Percentiles rank a stretch among this genome's conserved stretches.
Conservation (phyloP, 495 filamentous ascomycete genomes). For the Lophium mytilinum region DNA sequence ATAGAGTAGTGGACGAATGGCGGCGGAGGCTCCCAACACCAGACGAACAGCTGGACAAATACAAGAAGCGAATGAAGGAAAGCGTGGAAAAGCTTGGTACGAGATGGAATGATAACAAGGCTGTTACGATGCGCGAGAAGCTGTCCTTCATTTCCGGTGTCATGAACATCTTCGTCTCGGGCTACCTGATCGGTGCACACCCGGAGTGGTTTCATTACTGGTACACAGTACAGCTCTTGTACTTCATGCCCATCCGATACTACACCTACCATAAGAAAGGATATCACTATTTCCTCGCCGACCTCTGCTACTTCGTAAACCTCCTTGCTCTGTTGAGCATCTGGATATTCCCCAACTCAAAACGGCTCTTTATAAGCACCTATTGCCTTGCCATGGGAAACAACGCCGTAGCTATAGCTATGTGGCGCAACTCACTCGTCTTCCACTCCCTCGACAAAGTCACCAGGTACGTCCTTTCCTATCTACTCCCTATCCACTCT, state of each 20-base stretch:
- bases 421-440: conserved; percentile 98
- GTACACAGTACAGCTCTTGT: conserved; percentile 63
- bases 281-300: conserved; percentile 95
- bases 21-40: conserved; percentile 70
- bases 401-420: conserved; percentile 94
- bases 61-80: conserved; percentile 73
- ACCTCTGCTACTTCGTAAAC: conserved; percentile 98
- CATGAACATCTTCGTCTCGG: conserved; percentile 93
- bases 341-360: conserved; percentile 86
- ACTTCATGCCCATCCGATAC: conserved; percentile 94
- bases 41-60: conserved; percentile 88
- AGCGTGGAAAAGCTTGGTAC: conserved; percentile 79
- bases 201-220: conserved; percentile 85
- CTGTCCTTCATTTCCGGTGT: conserved; percentile 91
- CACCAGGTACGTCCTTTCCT: conserved; percentile 50
- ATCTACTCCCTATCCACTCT: neutral
- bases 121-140: conserved; percentile 86
- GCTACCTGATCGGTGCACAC: conserved; percentile 80
- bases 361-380: conserved; percentile 84
- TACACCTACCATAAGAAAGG: conserved; percentile 83
- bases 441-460: conserved; percentile 97
- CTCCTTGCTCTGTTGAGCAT: conserved; percentile 71
- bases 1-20: conserved; percentile 83
- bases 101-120: conserved; percentile 81
- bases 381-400: conserved; percentile 92